A percentile compares a stretch with the other conserved stretches of the same genome.
These are phyloP conservation scores for Plantago rigida DNA, from an alignment of 305 asterid species.

Conservation along the genomic window DNA sequence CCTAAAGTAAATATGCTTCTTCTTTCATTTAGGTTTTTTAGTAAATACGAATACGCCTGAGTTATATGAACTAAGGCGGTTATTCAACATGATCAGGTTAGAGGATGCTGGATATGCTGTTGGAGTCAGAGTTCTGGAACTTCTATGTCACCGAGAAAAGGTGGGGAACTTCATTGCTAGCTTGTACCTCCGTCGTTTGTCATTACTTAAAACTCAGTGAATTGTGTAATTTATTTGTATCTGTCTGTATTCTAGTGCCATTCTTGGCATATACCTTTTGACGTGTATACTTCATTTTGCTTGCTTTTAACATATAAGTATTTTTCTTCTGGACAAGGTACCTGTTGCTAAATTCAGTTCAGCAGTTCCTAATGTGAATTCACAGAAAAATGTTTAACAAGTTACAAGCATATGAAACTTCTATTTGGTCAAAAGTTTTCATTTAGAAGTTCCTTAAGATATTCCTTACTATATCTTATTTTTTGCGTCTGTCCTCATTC, in stretches of 20 bases:
- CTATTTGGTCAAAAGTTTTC: not conserved
- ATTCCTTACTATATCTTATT: no score
- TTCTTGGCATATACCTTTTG: not conserved
- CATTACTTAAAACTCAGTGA: not conserved
- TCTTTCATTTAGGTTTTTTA: not conserved
- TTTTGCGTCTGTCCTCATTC: no score
- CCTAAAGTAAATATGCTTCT: no score
- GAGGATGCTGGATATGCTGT: constrained; percentile 94
- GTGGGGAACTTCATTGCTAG: constrained; percentile 31
- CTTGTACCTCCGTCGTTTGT: constrained; percentile 1
- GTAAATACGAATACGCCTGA: not conserved
- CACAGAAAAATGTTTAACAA: not conserved
- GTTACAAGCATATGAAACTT: not conserved
- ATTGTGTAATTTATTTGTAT: no score
- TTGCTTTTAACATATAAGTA: not conserved
- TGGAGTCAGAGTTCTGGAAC: constrained; percentile 78
- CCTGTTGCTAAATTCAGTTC: no score
- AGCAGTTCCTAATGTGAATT: no score
- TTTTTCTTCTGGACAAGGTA: not conserved
- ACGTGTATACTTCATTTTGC: not conserved
- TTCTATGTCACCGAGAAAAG: constrained; percentile 86
- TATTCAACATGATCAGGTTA: constrained; percentile 39
- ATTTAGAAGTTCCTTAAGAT: not conserved
- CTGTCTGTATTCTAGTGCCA: not conserved
- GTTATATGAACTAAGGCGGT: constrained; percentile 17